Percentiles rank a stretch among this genome's conserved stretches.
Conservation (phyloP, 202 grass and related monocot genomes). For the Alloteropsis angusta region DNA sequence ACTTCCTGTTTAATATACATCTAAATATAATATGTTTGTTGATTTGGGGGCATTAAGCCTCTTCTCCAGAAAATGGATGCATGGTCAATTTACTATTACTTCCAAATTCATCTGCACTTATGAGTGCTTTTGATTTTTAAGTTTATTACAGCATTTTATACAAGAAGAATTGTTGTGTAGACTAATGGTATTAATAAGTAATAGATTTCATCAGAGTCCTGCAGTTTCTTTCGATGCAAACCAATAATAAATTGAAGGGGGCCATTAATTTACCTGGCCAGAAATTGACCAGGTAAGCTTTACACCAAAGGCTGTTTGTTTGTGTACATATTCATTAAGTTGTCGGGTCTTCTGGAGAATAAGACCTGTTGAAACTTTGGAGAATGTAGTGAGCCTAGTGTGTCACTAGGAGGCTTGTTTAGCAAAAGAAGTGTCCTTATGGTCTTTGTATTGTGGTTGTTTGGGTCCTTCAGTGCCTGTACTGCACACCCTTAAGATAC, state of each 20-base stretch:
- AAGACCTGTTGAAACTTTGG: not conserved
- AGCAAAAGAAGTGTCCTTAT: not conserved
- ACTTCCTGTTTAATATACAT: not conserved
- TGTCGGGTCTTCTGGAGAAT: not conserved
- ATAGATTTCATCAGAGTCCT: too few relatives aligned
- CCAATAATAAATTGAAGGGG: conserved; percentile 42
- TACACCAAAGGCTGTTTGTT: not conserved
- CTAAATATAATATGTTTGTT: not conserved
- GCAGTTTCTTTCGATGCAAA: too few relatives aligned
- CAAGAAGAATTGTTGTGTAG: too few relatives aligned
- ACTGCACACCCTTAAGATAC: not conserved
- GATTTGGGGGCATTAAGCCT: not conserved
- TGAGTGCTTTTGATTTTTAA: not conserved
- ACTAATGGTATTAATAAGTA: too few relatives aligned
- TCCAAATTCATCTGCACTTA: not conserved
- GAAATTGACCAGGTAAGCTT: conserved; percentile 17
- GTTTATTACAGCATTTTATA: not conserved
- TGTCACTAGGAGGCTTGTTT: not conserved
- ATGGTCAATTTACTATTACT: not conserved
- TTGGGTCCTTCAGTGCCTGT: too few relatives aligned
- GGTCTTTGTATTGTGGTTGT: not conserved
- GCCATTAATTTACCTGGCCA: conserved; percentile 21
- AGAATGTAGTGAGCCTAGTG: not conserved
- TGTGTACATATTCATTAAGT: conserved; percentile 4
- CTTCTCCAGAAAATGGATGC: not conserved